Percentiles rank a stretch among this genome's conserved stretches.
Conservation (phyloP, 768 basidiomycete species). For the Amanita pseudoporphyria region DNA sequence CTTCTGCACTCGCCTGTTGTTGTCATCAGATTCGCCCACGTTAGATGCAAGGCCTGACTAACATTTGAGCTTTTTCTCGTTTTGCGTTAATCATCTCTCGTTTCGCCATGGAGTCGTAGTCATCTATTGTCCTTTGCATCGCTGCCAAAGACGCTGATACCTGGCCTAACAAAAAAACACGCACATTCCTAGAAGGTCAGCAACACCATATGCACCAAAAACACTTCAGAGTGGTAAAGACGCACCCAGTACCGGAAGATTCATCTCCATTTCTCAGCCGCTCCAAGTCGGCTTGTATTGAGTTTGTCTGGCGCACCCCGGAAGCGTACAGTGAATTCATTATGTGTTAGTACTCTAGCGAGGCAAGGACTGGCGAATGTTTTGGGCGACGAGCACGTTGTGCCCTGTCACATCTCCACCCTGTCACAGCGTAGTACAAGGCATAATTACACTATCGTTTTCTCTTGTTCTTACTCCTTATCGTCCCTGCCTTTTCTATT, state of each 20-base stretch:
- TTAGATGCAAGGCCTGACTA: slow-evolving; percentile 13
- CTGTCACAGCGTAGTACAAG: background rate
- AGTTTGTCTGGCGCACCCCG: slow-evolving; percentile 85
- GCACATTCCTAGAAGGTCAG: slow-evolving; percentile 8
- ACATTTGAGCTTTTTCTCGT: slow-evolving; percentile 94
- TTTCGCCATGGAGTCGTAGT: slow-evolving; percentile 95
- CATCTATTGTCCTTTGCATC: slow-evolving; percentile 89
- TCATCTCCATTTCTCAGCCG: slow-evolving; percentile 72
- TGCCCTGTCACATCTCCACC: background rate
- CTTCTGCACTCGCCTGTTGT: slow-evolving; percentile 78
- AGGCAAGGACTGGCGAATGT: background rate
- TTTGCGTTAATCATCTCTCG: slow-evolving; percentile 95
- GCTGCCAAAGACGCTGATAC: slow-evolving; percentile 96
- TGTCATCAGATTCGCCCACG: background rate
- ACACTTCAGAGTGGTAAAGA: background rate
- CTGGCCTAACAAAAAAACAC: slow-evolving; percentile 59
- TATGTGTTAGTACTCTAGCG: too few species aligned
- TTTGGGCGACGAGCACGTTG: background rate
- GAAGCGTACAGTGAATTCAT: slow-evolving; percentile 97
- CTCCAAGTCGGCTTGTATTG: slow-evolving; percentile 80
- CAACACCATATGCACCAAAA: slow-evolving; percentile 6
- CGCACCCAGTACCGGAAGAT: slow-evolving; percentile 72
- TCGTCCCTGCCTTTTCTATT: slow-evolving; percentile 11
- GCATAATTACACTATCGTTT: background rate
- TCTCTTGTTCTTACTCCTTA: background rate